These are phyloP conservation scores for Sideroxylon spinosum DNA, from an alignment of 179 eudicot genomes.

Conservation along the genomic window DNA sequence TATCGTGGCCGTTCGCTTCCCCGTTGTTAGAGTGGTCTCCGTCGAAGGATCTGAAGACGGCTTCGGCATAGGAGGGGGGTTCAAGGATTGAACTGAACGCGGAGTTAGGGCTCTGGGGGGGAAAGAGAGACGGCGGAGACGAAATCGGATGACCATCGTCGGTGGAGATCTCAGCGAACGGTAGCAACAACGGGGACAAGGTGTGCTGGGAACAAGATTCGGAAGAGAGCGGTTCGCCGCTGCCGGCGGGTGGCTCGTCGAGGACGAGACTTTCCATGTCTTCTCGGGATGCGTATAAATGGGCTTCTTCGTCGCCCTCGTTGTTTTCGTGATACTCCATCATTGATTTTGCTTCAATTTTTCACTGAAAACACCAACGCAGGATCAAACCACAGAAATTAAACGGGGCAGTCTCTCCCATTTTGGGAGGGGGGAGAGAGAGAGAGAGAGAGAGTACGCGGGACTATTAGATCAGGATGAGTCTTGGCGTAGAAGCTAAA, in stretches of 20 bases:
- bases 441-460: too few relatives aligned
- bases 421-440: slow-evolving; percentile 14
- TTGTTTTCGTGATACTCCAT: slow-evolving; percentile 6
- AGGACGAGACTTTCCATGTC: slow-evolving; percentile 58
- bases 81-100: slow-evolving; percentile 66
- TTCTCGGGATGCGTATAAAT: slow-evolving; percentile 37
- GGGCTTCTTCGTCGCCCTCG: slow-evolving; percentile 34
- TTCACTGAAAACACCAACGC: too few relatives aligned
- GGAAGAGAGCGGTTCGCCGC: not conserved
- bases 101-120: slow-evolving; percentile 34
- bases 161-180: slow-evolving; percentile 37
- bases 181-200: slow-evolving; percentile 28
- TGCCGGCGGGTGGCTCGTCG: slow-evolving; percentile 26
- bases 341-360: not conserved
- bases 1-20: slow-evolving; percentile 41
- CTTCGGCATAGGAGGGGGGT: slow-evolving; percentile 95
- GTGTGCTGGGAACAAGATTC: slow-evolving; percentile 14
- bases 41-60: slow-evolving; percentile 78
- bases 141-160: slow-evolving; percentile 27
- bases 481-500: too few relatives aligned
- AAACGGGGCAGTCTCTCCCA: slow-evolving; percentile 18
- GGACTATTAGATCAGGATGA: not conserved
- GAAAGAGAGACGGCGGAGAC: slow-evolving; percentile 17
- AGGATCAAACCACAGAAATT: not conserved
- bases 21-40: slow-evolving; percentile 18